A percentile compares a stretch with the other conserved stretches of the same genome.
These are phyloP conservation scores for Aspergillus sp. DNA, from an alignment of 2,329 filamentous ascomycete genomes.

Conservation along the genomic window DNA sequence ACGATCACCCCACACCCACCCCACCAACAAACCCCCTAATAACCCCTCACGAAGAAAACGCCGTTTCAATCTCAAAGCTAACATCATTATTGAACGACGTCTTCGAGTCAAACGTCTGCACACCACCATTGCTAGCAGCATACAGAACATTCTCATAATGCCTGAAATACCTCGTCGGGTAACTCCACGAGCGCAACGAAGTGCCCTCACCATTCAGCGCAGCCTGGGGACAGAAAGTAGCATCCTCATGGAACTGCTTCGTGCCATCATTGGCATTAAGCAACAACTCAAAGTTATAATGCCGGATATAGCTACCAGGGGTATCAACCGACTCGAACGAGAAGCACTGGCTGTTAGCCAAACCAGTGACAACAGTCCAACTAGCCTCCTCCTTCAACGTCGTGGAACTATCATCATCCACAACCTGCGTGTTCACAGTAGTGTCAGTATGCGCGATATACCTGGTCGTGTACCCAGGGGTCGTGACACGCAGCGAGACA, in stretches of 20 bases:
- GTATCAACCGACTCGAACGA: constrained; percentile 64
- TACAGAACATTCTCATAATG: constrained; percentile 55
- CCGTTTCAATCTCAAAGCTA: constrained; percentile 51
- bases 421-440: constrained; percentile 57
- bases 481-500: constrained; percentile 59
- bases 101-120: constrained; percentile 56
- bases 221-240: constrained; percentile 62
- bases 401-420: constrained; percentile 54
- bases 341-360: constrained; percentile 59
- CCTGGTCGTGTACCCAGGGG: constrained; percentile 54
- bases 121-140: constrained; percentile 57
- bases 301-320: constrained; percentile 61
- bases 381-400: constrained; percentile 56
- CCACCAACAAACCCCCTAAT: background rate
- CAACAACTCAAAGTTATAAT: constrained; percentile 55
- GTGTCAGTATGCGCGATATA: constrained; percentile 58
- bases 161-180: constrained; percentile 61
- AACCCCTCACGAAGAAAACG: constrained; percentile 45
- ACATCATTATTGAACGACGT: constrained; percentile 57
- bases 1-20: too few relatives aligned
- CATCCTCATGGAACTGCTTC: constrained; percentile 62
- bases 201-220: constrained; percentile 55
- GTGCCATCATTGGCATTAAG: constrained; percentile 56
- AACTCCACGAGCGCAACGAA: constrained; percentile 61
- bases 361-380: constrained; percentile 58